These are phyloP conservation scores for Centaurea solstitialis DNA, from an alignment of 129 eudicot genomes.

Conservation along the genomic window DNA sequence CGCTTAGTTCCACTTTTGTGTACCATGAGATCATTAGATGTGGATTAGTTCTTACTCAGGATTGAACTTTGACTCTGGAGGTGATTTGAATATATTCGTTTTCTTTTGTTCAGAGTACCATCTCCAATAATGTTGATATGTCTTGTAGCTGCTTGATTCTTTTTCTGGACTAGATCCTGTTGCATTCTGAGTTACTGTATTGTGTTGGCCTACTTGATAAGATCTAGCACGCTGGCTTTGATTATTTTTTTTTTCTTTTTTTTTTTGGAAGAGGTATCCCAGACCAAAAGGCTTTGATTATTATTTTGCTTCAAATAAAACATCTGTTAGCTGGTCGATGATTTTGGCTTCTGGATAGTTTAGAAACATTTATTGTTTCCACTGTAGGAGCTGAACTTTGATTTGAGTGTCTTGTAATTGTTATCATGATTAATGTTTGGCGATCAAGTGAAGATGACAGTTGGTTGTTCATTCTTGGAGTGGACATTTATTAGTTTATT, in stretches of 20 bases:
- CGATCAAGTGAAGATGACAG: slow-evolving; percentile 11
- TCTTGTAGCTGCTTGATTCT: slow-evolving; percentile 24
- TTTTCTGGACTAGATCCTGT: slow-evolving; percentile 11
- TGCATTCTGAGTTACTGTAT: slow-evolving; percentile 13
- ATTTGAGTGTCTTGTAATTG: not conserved
- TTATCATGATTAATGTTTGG: slow-evolving; percentile 7
- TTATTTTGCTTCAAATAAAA: not conserved
- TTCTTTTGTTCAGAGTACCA: not conserved
- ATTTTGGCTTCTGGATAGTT: slow-evolving; percentile 4
- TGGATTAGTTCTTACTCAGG: slow-evolving; percentile 15
- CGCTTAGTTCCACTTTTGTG: not conserved
- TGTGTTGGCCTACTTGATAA: slow-evolving; percentile 12
- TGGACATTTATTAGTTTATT: slow-evolving; percentile 11
- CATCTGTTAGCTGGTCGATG: slow-evolving; percentile 9
- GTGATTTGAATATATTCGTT: not conserved
- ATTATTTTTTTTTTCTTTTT: slow-evolving; percentile 10
- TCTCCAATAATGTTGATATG: slow-evolving; percentile 9
- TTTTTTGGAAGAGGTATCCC: too few species aligned
- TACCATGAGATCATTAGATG: not conserved
- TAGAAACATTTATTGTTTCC: slow-evolving; percentile 1
- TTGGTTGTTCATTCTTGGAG: slow-evolving; percentile 10
- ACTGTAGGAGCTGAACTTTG: slow-evolving; percentile 13
- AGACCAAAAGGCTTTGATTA: not conserved
- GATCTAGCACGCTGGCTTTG: slow-evolving; percentile 12
- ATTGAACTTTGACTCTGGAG: slow-evolving; percentile 1